Evolutionary conservation across 1,284 basidiomycete genomes (phyloP).

Genomic region (Sphagnurus paluster): DNA sequence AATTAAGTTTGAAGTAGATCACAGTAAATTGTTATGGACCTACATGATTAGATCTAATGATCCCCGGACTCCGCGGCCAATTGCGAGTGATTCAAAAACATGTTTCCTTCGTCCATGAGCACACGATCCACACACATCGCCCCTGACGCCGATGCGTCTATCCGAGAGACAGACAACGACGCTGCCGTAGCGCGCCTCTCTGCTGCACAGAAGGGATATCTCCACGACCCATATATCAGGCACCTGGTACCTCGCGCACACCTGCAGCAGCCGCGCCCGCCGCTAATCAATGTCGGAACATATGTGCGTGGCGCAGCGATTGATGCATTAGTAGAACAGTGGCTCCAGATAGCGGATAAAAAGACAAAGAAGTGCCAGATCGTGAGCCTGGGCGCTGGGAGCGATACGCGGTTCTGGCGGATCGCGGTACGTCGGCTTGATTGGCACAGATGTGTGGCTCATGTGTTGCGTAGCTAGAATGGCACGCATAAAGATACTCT

Average conservation of each 20-base stretch:
- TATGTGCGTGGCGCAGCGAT: constrained; percentile 83
- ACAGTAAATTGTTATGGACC: too few relatives aligned
- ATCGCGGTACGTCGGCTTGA: constrained; percentile 62
- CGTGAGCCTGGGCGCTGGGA: constrained; percentile 88
- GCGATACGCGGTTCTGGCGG: constrained; percentile 93
- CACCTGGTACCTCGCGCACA: constrained; percentile 65
- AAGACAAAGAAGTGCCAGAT: constrained; percentile 67
- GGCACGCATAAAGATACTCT: constrained; percentile 48
- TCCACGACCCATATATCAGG: constrained; percentile 71
- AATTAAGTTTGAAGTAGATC: too few relatives aligned
- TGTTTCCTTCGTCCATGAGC: constrained; percentile 28
- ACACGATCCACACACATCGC: constrained; percentile 3
- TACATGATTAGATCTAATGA: too few relatives aligned
- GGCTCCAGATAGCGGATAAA: constrained; percentile 49
- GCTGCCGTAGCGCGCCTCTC: constrained; percentile 68
- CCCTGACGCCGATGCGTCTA: constrained; percentile 37
- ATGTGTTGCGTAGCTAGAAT: constrained; percentile 43
- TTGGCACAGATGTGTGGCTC: constrained; percentile 5
- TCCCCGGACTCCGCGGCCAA: constrained; percentile 2
- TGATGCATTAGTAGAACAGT: constrained; percentile 77
- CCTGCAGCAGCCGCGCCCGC: constrained; percentile 66
- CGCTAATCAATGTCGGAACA: constrained; percentile 95
- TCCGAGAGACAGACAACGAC: constrained; percentile 45
- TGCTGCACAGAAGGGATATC: constrained; percentile 74
- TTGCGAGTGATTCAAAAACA: constrained; percentile 13